Percentiles rank a stretch among this genome's conserved stretches.
These are phyloP conservation scores for Apiospora kogelbergensis DNA, from an alignment of 2,329 filamentous ascomycete species.

Conservation along the genomic window DNA sequence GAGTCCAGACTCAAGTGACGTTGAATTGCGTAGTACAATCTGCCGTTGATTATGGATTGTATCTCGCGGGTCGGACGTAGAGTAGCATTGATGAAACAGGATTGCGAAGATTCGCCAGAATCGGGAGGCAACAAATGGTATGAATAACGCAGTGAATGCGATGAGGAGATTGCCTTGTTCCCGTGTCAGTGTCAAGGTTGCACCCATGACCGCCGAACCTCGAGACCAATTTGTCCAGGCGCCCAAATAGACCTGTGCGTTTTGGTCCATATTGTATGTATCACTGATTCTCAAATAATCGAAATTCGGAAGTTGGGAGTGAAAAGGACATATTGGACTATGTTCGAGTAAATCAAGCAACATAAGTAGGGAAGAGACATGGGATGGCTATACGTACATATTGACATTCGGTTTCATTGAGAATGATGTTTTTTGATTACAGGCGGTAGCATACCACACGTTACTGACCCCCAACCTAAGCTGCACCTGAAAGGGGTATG, in stretches of 20 bases:
- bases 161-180: constrained; percentile 15
- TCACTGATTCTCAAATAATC: no score
- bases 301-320: no score
- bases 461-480: no score
- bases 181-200: constrained; percentile 14
- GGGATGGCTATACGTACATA: no score
- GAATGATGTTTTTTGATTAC: no score
- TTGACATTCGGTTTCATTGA: no score
- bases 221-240: not conserved
- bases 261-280: not conserved
- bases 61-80: constrained; percentile 2
- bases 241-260: not conserved
- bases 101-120: constrained; percentile 18
- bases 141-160: constrained; percentile 19
- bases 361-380: no score
- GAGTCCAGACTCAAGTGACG: constrained; percentile 13
- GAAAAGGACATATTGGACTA: no score
- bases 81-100: constrained; percentile 13
- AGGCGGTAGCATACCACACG: no score
- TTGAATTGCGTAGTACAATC: constrained; percentile 18
- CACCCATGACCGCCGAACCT: constrained; percentile 11
- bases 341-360: no score
- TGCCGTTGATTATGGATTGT: constrained; percentile 19
- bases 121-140: constrained; percentile 17
- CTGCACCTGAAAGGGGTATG: no score